These are phyloP conservation scores for Trifolium pratense DNA, from an alignment of 306 rosid species.

Conservation along the genomic window DNA sequence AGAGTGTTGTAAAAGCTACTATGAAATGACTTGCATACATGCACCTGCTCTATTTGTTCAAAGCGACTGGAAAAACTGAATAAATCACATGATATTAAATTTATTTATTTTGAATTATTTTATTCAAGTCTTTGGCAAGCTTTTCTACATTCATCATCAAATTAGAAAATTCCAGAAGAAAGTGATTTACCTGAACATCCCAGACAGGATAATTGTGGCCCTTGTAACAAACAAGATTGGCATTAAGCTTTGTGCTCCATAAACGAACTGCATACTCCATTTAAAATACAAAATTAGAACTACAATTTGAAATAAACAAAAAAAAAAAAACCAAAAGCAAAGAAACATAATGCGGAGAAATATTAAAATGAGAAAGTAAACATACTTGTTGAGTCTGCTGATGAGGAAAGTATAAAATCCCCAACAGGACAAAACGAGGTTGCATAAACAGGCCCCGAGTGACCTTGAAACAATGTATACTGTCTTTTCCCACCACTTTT, in stretches of 20 bases:
- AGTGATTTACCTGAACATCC: slow-evolving; percentile 88
- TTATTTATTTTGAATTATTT: background rate
- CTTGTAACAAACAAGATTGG: slow-evolving; percentile 97
- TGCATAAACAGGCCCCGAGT: slow-evolving; percentile 93
- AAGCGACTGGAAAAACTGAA: slow-evolving; percentile 2
- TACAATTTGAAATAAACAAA: slow-evolving; percentile 16
- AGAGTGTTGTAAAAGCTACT: background rate
- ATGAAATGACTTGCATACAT: background rate
- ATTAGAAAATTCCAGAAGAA: slow-evolving; percentile 35
- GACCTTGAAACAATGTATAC: slow-evolving; percentile 91
- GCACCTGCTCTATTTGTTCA: slow-evolving; percentile 4
- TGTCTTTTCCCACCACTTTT: slow-evolving; percentile 67
- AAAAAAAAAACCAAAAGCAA: slow-evolving; percentile 11
- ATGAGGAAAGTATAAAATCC: slow-evolving; percentile 87
- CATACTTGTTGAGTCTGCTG: slow-evolving; percentile 91
- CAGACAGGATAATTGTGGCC: slow-evolving; percentile 99
- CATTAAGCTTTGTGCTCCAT: slow-evolving; percentile 88
- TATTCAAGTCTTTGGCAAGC: background rate
- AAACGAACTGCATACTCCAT: slow-evolving; percentile 73
- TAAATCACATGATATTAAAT: background rate
- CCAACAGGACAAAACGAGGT: slow-evolving; percentile 89
- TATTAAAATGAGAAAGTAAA: slow-evolving; percentile 34
- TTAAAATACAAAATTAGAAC: slow-evolving; percentile 36
- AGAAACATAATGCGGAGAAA: slow-evolving; percentile 25
- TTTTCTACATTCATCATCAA: slow-evolving; percentile 26